Evolutionary conservation across 1,284 basidiomycete genomes (phyloP).

Genomic region (Papiliotrema laurentii): DNA sequence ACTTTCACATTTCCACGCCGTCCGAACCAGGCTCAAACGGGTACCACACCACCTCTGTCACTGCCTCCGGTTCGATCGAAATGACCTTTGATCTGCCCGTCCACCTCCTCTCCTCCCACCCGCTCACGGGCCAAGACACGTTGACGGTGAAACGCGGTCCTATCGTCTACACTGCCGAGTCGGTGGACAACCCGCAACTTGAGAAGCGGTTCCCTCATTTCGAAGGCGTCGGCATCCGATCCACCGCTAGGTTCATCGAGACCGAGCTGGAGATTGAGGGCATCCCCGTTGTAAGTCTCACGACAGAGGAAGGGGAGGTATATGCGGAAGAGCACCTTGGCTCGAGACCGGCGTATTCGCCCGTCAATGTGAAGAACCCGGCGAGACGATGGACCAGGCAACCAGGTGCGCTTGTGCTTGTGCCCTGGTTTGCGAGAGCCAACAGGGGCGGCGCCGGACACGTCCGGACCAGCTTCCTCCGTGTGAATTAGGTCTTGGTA

Average conservation of each 20-base stretch:
- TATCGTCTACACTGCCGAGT: slow-evolving; percentile 34
- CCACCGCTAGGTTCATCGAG: slow-evolving; percentile 17
- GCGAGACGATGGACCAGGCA: slow-evolving; percentile 17
- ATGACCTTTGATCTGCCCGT: slow-evolving; percentile 25
- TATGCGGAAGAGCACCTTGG: slow-evolving; percentile 7
- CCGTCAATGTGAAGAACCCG: slow-evolving; percentile 3
- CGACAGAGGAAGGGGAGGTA: slow-evolving; percentile 1
- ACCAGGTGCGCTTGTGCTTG: slow-evolving; percentile 15
- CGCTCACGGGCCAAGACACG: slow-evolving; percentile 23
- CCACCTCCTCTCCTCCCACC: slow-evolving; percentile 26
- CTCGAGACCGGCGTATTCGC: slow-evolving; percentile 7
- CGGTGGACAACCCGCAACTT: slow-evolving; percentile 23
- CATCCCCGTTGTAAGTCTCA: slow-evolving; percentile 19
- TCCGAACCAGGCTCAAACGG: slow-evolving; percentile 8
- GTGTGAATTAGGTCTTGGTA: slow-evolving; percentile 13
- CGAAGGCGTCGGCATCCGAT: slow-evolving; percentile 20
- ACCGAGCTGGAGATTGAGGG: slow-evolving; percentile 16
- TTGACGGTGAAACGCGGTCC: slow-evolving; percentile 33
- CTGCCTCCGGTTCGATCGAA: slow-evolving; percentile 2
- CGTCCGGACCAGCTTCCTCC: slow-evolving; percentile 22
- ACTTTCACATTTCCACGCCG: slow-evolving; percentile 18
- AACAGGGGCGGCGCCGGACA: slow-evolving; percentile 29
- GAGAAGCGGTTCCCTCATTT: slow-evolving; percentile 25
- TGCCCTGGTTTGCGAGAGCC: slow-evolving; percentile 36
- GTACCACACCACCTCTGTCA: slow-evolving; percentile 9